phyloP scores from a whole-genome alignment of 331 rosid species.

The Malus hybrid region DNA sequence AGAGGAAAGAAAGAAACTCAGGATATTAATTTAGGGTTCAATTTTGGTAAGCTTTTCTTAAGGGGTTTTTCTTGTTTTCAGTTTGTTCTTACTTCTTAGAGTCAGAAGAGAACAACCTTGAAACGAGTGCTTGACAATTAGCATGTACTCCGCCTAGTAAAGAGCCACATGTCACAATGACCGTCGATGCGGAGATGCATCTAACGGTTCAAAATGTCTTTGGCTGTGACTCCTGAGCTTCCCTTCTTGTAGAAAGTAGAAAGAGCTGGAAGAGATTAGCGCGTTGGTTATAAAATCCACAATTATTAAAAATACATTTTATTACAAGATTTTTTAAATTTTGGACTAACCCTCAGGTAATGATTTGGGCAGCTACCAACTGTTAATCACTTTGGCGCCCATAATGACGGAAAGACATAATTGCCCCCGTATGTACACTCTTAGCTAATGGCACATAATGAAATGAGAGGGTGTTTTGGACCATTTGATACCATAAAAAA shows the following conservation, averaged over 20 bases:
- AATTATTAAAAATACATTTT: background rate
- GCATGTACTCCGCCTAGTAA: conserved; percentile 38
- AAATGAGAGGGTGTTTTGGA: background rate
- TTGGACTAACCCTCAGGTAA: background rate
- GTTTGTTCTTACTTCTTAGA: background rate
- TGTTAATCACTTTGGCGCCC: conserved; percentile 3
- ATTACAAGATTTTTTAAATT: background rate
- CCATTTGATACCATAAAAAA: background rate
- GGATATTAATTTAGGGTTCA: conserved; percentile 2
- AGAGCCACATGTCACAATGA: conserved; percentile 29
- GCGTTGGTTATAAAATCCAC: conserved; percentile 25
- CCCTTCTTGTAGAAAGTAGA: conserved; percentile 31
- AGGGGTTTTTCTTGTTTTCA: background rate
- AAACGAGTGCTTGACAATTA: conserved; percentile 10
- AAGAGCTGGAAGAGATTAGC: conserved; percentile 45
- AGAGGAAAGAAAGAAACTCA: background rate
- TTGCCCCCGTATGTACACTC: background rate
- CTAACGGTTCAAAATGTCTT: conserved; percentile 30
- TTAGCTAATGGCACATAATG: background rate
- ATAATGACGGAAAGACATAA: background rate
- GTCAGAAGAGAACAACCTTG: background rate
- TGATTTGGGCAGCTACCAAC: background rate
- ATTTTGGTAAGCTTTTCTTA: background rate
- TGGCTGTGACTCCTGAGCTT: conserved; percentile 65
- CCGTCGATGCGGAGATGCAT: conserved; percentile 31